Base-by-base conservation (phyloP, 345 rosid genomes). In the Eucalyptus camaldulensis region DNA sequence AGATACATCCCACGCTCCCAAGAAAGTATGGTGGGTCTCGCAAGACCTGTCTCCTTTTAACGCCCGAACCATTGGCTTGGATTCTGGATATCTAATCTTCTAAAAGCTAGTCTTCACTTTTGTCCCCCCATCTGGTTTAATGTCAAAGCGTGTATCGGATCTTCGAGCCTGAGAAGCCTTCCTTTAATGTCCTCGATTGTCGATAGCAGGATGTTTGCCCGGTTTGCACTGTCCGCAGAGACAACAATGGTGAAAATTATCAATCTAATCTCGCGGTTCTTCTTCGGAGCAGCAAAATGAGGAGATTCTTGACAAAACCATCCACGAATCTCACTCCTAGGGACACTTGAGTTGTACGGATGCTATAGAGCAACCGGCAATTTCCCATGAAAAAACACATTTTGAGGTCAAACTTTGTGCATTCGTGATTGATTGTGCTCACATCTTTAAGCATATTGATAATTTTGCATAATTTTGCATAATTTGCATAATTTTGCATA, bases 321-420 rank as follows among this genome's bases (percentile, higher is more conserved):
- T 67, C 90, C 87, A 13, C 96, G 95, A 60, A 94, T 88, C 67
- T 86, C 90, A 80, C 93, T 93, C 86, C 97, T 96, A 21, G 97
- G 97, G 87, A 96, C 86, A 85, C 95, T 94, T 22, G 94, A 90
- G 89, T 90, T 81, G 88, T 45, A 53, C 49, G 95, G 44, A 80
- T 90, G 89, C 91, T 90, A 95, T 89, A 95, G 54, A 88, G 80
- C 89, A 87, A 85, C 95, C 96, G 95, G 91, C 85, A 17, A 37
- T 44, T 58, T 9, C 45, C 53, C 53, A 45, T 43, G 15, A 10
- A 62, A n/a, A 24, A 6, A 50, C 53, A 50, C 53, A 50, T 50
- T 50, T 16, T 50, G 53, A 50, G 53, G 53, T 15, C 53, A 50
- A 50, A 50, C 53, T 50, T 6, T 6, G 53, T 50, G 53, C 53